phyloP scores from a whole-genome alignment of 1,284 basidiomycete genomes.

The Ceraceosorus guamensis region DNA sequence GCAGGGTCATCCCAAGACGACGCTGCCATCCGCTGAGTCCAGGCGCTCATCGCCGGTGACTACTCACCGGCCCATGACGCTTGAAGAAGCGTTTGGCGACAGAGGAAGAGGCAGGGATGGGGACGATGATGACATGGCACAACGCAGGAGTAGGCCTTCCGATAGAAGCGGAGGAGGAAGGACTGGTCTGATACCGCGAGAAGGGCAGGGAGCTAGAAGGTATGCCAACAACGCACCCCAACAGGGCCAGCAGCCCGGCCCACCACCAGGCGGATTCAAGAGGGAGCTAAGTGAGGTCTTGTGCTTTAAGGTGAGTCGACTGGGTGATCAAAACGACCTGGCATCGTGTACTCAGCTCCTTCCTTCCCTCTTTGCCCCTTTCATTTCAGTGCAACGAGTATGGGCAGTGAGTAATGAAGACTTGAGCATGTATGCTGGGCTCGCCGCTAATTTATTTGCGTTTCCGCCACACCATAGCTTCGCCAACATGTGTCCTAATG shows the following conservation, averaged over 20 bases:
- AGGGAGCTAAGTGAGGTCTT: constrained; percentile 38
- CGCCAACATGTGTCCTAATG: constrained; percentile 43
- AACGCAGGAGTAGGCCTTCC: neutral
- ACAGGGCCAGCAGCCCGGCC: no score
- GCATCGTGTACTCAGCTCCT: no score
- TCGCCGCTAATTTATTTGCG: no score
- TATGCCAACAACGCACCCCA: no score
- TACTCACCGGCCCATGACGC: constrained; percentile 40
- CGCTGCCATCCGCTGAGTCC: constrained; percentile 36
- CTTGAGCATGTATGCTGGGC: no score
- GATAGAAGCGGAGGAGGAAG: constrained; percentile 5
- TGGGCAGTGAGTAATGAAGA: no score
- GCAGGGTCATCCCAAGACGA: constrained; percentile 61
- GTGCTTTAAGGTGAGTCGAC: constrained; percentile 46
- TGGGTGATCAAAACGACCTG: constrained; percentile 18
- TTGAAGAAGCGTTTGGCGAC: constrained; percentile 40
- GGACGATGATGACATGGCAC: neutral
- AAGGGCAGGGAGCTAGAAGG: constrained; percentile 4
- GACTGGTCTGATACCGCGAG: constrained; percentile 2
- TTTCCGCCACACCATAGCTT: constrained; percentile 9
- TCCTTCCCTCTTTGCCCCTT: no score
- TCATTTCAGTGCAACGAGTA: no score
- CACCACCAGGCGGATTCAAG: constrained; percentile 12
- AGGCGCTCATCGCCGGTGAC: constrained; percentile 37
- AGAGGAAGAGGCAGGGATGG: constrained; percentile 6